A percentile compares a stretch with the other conserved stretches of the same genome.
Evolutionary conservation across 805 yeast genomes (phyloP).

Genomic region (Metschnikowia vanudenii): DNA sequence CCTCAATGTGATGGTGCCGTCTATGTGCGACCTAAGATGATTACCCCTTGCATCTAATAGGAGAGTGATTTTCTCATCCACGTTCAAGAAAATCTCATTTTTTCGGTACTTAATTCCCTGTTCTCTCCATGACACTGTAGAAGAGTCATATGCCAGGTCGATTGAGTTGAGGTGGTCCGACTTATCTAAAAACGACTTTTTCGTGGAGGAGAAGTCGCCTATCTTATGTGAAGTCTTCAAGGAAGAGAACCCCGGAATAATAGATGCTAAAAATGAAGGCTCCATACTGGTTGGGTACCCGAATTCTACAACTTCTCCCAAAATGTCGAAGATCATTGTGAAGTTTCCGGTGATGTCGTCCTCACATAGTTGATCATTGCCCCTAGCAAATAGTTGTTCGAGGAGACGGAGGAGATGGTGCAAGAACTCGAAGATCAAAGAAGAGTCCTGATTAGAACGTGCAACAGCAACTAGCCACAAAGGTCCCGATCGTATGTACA

Average conservation of each 20-base stretch:
- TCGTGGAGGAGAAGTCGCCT: conserved; percentile 3
- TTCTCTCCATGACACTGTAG: conserved; percentile 64
- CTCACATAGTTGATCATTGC: conserved; percentile 22
- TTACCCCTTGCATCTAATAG: conserved; percentile 65
- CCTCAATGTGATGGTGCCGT: conserved; percentile 70
- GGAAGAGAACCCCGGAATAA: conserved; percentile 17
- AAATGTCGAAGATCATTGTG: conserved; percentile 65
- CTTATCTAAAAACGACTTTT: conserved; percentile 9
- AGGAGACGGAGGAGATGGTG: conserved; percentile 59
- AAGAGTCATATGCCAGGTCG: conserved; percentile 16
- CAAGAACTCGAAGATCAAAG: conserved; percentile 74
- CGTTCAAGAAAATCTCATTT: conserved; percentile 76
- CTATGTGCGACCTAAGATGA: conserved; percentile 66
- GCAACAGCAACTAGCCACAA: conserved; percentile 89
- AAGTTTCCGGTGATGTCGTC: conserved; percentile 63
- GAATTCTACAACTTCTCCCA: conserved; percentile 74
- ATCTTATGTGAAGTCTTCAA: conserved; percentile 4
- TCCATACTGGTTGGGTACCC: conserved; percentile 78
- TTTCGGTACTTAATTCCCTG: conserved; percentile 71
- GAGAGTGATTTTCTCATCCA: conserved; percentile 71
- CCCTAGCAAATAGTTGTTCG: conserved; percentile 26
- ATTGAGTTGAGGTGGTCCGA: conserved; percentile 7
- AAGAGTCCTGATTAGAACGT: conserved; percentile 83
- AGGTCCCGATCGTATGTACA: conserved; percentile 61
- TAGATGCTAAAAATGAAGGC: conserved; percentile 17